Base-by-base conservation (phyloP, 2,329 filamentous ascomycete species). In the Colletotrichum coccodes region DNA sequence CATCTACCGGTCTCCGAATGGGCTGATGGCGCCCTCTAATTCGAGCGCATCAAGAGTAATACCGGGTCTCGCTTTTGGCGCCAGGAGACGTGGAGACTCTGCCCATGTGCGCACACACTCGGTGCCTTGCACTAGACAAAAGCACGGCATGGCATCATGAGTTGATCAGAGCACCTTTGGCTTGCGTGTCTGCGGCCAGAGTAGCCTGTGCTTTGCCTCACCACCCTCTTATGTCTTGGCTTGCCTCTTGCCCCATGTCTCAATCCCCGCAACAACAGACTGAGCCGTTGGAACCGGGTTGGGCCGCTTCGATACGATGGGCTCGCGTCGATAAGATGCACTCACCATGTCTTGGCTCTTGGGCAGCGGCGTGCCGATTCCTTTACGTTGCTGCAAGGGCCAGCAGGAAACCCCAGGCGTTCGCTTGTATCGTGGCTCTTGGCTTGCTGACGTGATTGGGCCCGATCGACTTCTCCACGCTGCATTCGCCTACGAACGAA, bases 31-130 rank as follows among this genome's bases (percentile, higher is more conserved):
- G 38, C 3, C 18, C 61, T 68, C 61, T 23, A 21, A 68, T 68
- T 68, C 61, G 65, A 68, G 61, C 65, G 65, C 61, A 65, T 68
- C 65, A 42, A 59, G 38, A 9, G n/a, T n/a, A 68, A 50, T 44
- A 38, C 49, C 40, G 54, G 60, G 54, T 54, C 54, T 38, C 44
- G 5, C 44, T 1, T 53, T 64, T 67, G 38, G 59, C 64, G 60
- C 52, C 60, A 52, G 28, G n/a, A 56, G 50, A 40, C 28, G 40
- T 16, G 47, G 57, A 18, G 47, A 26, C 36, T 60, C 36, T 47
- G 34, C 40, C 49, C 40, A 44, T 56, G 58, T 50, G 5, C 21
- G 14, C 38, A 8, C 28, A 40, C 30, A 23, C 12, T 6, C 21
- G 26, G 58, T 63, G 2, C 60, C 60, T 67, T 36, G 28, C 50